phyloP scores from a whole-genome alignment of 2,329 filamentous ascomycete species.

The Colletotrichum cereale region DNA sequence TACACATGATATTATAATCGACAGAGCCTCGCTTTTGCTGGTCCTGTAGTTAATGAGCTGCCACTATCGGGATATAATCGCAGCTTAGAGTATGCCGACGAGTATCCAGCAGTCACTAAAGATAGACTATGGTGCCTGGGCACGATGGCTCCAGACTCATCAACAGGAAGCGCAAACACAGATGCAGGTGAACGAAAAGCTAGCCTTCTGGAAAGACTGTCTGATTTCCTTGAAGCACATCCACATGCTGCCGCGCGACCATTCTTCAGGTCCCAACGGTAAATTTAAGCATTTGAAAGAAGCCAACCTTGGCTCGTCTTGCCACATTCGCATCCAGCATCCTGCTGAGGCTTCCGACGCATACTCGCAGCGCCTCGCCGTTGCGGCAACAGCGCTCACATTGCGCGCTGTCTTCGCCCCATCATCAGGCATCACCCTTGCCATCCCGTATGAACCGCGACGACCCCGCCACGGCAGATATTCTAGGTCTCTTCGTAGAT shows the following conservation, averaged over 20 bases:
- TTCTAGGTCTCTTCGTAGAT: too few relatives aligned
- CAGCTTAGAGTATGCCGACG: not conserved
- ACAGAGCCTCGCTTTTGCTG: too few relatives aligned
- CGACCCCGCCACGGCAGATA: too few relatives aligned
- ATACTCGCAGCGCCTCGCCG: too few relatives aligned
- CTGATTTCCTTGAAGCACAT: not conserved
- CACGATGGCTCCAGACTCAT: not conserved
- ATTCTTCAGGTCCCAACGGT: not conserved
- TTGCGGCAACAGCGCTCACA: too few relatives aligned
- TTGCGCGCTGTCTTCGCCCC: too few relatives aligned
- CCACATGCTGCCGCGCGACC: not conserved
- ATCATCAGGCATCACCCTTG: too few relatives aligned
- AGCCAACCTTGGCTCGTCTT: not conserved
- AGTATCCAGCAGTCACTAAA: not conserved
- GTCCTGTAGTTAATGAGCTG: too few relatives aligned
- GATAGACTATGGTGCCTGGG: not conserved
- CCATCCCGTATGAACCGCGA: too few relatives aligned
- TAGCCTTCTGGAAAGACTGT: not conserved
- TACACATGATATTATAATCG: too few relatives aligned
- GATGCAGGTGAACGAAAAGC: not conserved
- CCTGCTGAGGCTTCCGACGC: not conserved
- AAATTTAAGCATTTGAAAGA: not conserved
- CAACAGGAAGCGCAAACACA: not conserved
- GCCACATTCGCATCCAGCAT: not conserved
- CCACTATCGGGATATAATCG: not conserved